Evolutionary conservation across 2,329 filamentous ascomycete genomes (phyloP).

Genomic region (Colletotrichum brevisporum): DNA sequence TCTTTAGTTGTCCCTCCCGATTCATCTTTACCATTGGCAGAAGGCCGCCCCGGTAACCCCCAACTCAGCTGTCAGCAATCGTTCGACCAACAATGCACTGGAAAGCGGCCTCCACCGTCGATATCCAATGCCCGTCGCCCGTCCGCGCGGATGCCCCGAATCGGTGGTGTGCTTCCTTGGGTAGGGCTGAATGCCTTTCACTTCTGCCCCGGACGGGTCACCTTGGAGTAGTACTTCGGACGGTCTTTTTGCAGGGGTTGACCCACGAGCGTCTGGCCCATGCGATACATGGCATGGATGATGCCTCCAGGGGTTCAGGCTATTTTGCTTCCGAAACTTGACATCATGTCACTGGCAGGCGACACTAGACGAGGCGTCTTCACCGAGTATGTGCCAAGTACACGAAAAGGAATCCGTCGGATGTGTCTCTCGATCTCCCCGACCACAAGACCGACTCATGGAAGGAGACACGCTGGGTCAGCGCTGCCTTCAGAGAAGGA

Average conservation of each 20-base stretch:
- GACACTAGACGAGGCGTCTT: slow-evolving; percentile 7
- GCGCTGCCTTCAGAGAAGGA: background rate
- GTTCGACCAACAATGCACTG: slow-evolving; percentile 6
- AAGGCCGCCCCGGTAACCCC: background rate
- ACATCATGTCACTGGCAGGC: slow-evolving; percentile 8
- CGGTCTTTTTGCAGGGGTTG: slow-evolving; percentile 27
- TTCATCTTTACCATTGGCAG: slow-evolving; percentile 12
- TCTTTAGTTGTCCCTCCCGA: background rate
- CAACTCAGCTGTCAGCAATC: slow-evolving; percentile 24
- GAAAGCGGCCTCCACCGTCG: background rate
- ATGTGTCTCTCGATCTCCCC: background rate
- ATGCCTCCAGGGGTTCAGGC: background rate
- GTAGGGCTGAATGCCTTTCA: slow-evolving; percentile 31
- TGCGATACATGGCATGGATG: background rate
- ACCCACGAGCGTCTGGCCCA: slow-evolving; percentile 19
- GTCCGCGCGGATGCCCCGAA: background rate
- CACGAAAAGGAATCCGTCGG: background rate
- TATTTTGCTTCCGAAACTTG: slow-evolving; percentile 11
- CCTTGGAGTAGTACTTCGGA: slow-evolving; percentile 19
- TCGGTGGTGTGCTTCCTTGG: background rate
- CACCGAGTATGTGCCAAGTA: background rate
- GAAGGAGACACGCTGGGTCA: no score
- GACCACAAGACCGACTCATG: no score
- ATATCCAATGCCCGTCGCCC: slow-evolving; percentile 16
- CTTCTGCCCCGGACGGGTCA: slow-evolving; percentile 15